Conservation (phyloP, 371 early-diverging fungal species). For the Rhizopus delemar region DNA sequence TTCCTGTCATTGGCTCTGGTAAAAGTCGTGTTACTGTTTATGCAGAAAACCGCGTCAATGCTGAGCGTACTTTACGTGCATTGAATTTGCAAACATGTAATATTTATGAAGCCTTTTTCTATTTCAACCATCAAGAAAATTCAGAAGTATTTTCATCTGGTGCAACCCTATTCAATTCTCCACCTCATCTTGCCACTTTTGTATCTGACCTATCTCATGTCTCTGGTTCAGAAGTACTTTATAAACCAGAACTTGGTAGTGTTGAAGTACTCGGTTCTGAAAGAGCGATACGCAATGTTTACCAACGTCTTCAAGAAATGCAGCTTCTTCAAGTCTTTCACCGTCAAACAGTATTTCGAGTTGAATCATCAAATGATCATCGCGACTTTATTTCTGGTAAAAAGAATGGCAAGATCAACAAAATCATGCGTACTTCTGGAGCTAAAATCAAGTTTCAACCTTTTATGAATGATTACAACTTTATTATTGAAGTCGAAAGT, state of each 20-base stretch:
- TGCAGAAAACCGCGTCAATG: conserved; percentile 73
- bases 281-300: conserved; percentile 61
- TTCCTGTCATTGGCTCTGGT: conserved; percentile 67
- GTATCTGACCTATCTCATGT: conserved; percentile 56
- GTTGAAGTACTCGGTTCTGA: conserved; percentile 72
- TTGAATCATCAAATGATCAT: conserved; percentile 81
- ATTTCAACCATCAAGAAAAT: conserved; percentile 45
- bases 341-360: conserved; percentile 37
- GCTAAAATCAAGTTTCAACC: conserved; percentile 52
- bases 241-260: conserved; percentile 46
- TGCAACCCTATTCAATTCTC: conserved; percentile 1
- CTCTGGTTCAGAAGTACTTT: conserved; percentile 61
- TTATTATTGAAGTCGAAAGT: conserved; percentile 72
- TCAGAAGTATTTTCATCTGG: conserved; percentile 35
- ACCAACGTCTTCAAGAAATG: conserved; percentile 51
- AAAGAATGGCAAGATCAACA: conserved; percentile 93
- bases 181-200: conserved; percentile 35
- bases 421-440: conserved; percentile 76
- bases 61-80: conserved; percentile 70
- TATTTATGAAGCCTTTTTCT: conserved; percentile 62
- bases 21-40: conserved; percentile 54
- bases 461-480: conserved; percentile 75
- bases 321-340: conserved; percentile 40
- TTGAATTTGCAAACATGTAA: conserved; percentile 62
- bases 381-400: conserved; percentile 93